phyloP scores from a whole-genome alignment of 768 basidiomycete genomes.

The Vararia minispora region DNA sequence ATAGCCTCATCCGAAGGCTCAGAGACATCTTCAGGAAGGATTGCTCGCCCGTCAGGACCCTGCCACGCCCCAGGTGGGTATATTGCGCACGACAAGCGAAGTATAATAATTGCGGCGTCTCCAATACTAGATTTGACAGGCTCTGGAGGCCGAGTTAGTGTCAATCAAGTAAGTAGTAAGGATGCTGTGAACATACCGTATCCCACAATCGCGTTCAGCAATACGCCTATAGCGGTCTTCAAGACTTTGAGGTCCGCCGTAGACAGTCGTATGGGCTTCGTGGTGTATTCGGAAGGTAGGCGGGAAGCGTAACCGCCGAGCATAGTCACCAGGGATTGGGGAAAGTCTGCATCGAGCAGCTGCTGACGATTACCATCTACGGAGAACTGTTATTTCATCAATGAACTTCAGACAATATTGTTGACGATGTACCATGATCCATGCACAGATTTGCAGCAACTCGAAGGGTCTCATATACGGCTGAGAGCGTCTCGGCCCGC shows the following conservation, averaged over 20 bases:
- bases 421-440: conserved; percentile 66
- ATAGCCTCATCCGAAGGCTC: conserved; percentile 19
- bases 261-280: conserved; percentile 38
- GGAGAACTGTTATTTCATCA: conserved; percentile 1
- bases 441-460: conserved; percentile 78
- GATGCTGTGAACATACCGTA: conserved; percentile 41
- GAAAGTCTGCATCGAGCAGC: conserved; percentile 61
- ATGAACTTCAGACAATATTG: neutral
- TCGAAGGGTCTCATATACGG: conserved; percentile 59
- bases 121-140: conserved; percentile 55
- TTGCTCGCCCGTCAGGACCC: conserved; percentile 11
- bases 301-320: conserved; percentile 51
- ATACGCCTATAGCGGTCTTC: conserved; percentile 66
- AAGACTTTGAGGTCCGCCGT: conserved; percentile 59
- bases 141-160: conserved; percentile 33
- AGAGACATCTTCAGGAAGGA: conserved; percentile 10
- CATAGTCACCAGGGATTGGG: conserved; percentile 52
- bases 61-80: conserved; percentile 70
- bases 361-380: conserved; percentile 66
- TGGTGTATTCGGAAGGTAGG: conserved; percentile 27
- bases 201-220: conserved; percentile 68
- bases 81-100: conserved; percentile 54
- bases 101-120: conserved; percentile 56
- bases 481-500: conserved; percentile 31
- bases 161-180: conserved; percentile 3